phyloP scores from a whole-genome alignment of 163 green algal species.

The Coccomyxa subellipsoidea region DNA sequence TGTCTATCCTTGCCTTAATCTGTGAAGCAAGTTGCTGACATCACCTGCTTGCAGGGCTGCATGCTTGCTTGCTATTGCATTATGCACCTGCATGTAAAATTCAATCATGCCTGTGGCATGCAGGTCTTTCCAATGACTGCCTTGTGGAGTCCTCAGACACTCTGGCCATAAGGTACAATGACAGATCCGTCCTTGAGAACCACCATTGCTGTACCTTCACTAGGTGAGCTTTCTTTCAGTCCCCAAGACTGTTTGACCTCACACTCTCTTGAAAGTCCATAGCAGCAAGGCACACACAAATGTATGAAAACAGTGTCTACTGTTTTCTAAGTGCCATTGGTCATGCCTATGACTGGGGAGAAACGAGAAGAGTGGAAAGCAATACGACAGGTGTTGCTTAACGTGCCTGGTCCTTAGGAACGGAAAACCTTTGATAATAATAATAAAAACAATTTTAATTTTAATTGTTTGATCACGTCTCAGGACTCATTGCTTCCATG shows the following conservation, averaged over 20 bases:
- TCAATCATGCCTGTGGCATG: neutral
- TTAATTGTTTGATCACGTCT: neutral
- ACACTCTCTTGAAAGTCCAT: too few species aligned
- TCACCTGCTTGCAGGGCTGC: neutral
- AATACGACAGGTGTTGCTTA: too few species aligned
- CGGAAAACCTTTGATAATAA: too few species aligned
- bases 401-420: too few species aligned
- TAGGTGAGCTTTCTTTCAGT: constrained; percentile 43
- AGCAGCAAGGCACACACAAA: too few species aligned
- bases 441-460: constrained; percentile 27
- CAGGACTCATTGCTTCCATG: neutral
- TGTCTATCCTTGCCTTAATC: too few species aligned
- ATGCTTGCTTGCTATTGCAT: neutral
- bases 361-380: too few species aligned
- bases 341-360: too few species aligned
- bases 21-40: too few species aligned
- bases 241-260: too few species aligned
- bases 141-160: constrained; percentile 42
- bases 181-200: constrained; percentile 63
- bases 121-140: constrained; percentile 60
- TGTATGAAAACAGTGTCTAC: too few species aligned
- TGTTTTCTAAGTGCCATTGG: too few species aligned
- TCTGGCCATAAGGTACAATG: constrained; percentile 66
- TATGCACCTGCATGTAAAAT: neutral
- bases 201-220: constrained; percentile 44